Base-by-base conservation (phyloP, 169 alveolate genomes). In the Hepatocystis sp. region DNA sequence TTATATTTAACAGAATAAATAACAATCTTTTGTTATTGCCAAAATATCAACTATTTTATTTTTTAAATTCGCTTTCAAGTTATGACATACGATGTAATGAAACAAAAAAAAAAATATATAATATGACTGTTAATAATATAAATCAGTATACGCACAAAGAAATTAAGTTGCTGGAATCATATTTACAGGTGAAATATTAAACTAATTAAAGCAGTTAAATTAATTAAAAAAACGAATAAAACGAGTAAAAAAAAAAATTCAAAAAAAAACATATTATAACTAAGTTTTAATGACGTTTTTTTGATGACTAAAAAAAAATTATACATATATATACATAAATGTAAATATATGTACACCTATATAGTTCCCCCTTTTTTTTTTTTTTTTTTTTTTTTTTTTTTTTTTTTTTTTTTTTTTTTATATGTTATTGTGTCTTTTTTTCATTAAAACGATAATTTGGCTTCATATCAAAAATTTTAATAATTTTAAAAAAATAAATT, bases 401-500 rank as follows among this genome's bases (percentile, higher is more conserved):
- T 65, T 28, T 1, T 13, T 13, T 2, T 25, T 65, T 23, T 23
- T 40, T 32, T 27, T 23, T 27, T 46, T 63, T 40, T 21, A 60
- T n/a, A 15, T 32, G 17, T 60, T 36, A 36, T 7, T 36, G 28
- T 10, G 40, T 21, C 17, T 44, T 42, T 51, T 63, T 81, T 47
- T 49, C 68, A 13, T 13, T 46, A 44, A 81, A 81, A 32, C 89
- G 89, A 19, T 63, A 55, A 47, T 81, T 81, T 44, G 89, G 89
- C 67, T 81, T 81, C 89, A 61, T 81, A 42, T 47, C 89, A 81
- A 81, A 81, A 34, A 81, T 63, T 81, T 81, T 81, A 47, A 64
- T 61, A 32, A 81, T 23, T 44, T 81, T 60, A 49, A 81, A 81
- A 65, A 81, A 81, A 40, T 81, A 81, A 30, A 81, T 61, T 60